Evolutionary conservation across 805 yeast species (phyloP).

Genomic region (Candida sphagnicola): DNA sequence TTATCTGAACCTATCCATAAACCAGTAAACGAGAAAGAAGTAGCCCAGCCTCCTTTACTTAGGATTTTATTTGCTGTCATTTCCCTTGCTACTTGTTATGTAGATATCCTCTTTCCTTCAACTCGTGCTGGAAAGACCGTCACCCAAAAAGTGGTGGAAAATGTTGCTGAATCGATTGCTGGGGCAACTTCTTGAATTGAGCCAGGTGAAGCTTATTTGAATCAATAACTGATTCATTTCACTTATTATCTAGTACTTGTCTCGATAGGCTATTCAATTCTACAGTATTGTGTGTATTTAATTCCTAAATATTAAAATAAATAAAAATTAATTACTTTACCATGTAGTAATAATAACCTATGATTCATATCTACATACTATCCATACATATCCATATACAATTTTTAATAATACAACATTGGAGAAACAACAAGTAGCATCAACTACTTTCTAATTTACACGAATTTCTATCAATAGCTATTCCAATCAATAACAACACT

Average conservation of each 20-base stretch:
- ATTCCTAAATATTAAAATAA: background rate
- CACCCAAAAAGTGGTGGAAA: slow-evolving; percentile 18
- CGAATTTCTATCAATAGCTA: background rate
- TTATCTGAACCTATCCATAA: slow-evolving; percentile 40
- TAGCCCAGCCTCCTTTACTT: slow-evolving; percentile 45
- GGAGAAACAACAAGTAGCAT: background rate
- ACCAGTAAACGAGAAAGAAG: slow-evolving; percentile 19
- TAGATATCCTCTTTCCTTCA: slow-evolving; percentile 48
- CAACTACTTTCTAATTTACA: background rate
- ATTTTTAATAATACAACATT: background rate
- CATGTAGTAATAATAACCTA: background rate
- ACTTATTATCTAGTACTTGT: too few species aligned
- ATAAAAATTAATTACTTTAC: background rate
- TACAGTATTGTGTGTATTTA: background rate
- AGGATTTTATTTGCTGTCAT: slow-evolving; percentile 43
- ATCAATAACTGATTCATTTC: too few species aligned
- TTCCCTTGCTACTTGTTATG: slow-evolving; percentile 50
- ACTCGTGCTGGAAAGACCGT: slow-evolving; percentile 23
- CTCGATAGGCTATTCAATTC: background rate
- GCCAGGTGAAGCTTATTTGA: too few species aligned
- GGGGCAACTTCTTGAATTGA: slow-evolving; percentile 6
- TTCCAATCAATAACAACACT: slow-evolving; percentile 24
- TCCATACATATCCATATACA: background rate
- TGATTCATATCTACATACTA: too few species aligned
- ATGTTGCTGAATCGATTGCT: slow-evolving; percentile 15